Conservation (phyloP, 2,329 filamentous ascomycete species). For the Penicillium italicum region DNA sequence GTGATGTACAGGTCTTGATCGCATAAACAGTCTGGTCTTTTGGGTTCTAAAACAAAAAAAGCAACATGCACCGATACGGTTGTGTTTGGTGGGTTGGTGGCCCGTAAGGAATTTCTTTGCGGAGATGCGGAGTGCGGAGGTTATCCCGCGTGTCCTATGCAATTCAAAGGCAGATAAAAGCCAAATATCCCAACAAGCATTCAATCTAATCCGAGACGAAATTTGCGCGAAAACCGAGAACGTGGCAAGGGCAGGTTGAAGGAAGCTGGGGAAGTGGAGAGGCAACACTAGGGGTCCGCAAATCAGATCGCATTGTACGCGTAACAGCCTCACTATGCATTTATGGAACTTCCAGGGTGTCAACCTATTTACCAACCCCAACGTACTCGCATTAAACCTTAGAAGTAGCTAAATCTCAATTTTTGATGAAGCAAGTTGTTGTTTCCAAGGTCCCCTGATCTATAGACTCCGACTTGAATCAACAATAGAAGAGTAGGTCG, state of each 20-base stretch:
- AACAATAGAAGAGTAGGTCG: not conserved
- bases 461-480: not conserved
- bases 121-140: slow-evolving; percentile 7
- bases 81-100: not conserved
- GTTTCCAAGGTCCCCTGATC: not conserved
- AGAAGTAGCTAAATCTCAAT: too few species aligned
- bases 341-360: not conserved
- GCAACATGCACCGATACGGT: not conserved
- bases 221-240: not conserved
- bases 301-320: slow-evolving; percentile 4
- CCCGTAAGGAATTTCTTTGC: slow-evolving; percentile 3
- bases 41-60: not conserved
- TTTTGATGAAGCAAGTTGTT: not conserved
- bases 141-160: slow-evolving; percentile 1
- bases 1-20: not conserved
- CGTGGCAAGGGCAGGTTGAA: slow-evolving; percentile 1
- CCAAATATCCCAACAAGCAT: not conserved
- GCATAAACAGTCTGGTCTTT: not conserved
- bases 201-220: not conserved
- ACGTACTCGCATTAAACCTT: too few species aligned
- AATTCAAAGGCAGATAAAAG: not conserved
- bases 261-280: slow-evolving; percentile 7
- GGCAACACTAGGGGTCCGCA: not conserved
- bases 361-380: not conserved
- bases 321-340: not conserved